Evolutionary conservation across 2,329 filamentous ascomycete species (phyloP), one percentile per base, ranked within the genome.

Genomic region (Fusarium sp.): DNA sequence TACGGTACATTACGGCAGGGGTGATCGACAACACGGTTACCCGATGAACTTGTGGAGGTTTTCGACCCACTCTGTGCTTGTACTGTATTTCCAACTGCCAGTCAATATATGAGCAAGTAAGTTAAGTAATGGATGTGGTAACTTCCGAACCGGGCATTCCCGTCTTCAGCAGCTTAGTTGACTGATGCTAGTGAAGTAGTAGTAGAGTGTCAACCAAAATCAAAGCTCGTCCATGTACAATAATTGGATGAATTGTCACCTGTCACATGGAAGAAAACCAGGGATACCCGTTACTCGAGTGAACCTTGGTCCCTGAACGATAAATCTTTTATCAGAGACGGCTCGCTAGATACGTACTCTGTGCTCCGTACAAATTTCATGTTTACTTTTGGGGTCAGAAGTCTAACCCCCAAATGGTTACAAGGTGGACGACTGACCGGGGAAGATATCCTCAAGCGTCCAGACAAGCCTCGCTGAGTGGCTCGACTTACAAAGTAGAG

Each of bases 21-120:
- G 43, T 44, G 51, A 66, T 68, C 48, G 57, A 53, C 60, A 24
- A 71, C 55, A 67, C 53, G 66, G 40, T 58, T 43, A 64, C 56
- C 68, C 57, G 65, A 54, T 34, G 66, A 72, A 68, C 70, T 45
- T 54, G 63, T 71, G 60, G 68, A 66, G 56, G 51, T 40, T 52
- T 46, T 43, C 21, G 23, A 44, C 39, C 47, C 38, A 63, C 44
- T 43, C 20, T 20, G 24, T 43, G 20, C 26, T 28, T 28, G 26
- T 28, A 28, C 26, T 12, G 26, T 26, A 28, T 28, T 28, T 48
- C 30, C 17, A 56, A 19, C 24, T 64, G 46, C 28, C 24, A 28
- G 26, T 28, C 26, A 28, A 28, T 28, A 28, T 11, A 9, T 28
- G 26, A 11, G 26, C 26, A 28, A 28, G 26, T 24, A 55, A 26